These are phyloP conservation scores for Puccinia triticina DNA, from an alignment of 1,284 basidiomycete genomes.

Conservation along the genomic window DNA sequence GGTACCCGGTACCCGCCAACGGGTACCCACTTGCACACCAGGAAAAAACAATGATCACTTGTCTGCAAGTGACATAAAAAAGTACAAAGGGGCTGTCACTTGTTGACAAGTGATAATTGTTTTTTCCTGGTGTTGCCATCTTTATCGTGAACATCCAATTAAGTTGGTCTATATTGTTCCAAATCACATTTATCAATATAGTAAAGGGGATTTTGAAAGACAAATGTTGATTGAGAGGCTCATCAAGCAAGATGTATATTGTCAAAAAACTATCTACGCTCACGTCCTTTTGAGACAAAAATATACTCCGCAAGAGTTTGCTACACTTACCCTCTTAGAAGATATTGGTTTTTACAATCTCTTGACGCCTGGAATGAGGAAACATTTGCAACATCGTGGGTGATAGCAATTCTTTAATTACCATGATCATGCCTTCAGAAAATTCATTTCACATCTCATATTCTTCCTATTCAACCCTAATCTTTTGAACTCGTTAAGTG, in stretches of 20 bases:
- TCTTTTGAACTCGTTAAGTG: background rate
- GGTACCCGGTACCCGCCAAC: no score
- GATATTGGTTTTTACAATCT: constrained; percentile 33
- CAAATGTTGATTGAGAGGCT: constrained; percentile 24
- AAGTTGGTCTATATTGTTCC: constrained; percentile 31
- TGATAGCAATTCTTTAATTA: background rate
- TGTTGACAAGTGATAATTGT: no score
- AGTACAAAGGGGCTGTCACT: no score
- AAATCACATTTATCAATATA: constrained; percentile 39
- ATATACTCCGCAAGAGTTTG: constrained; percentile 14
- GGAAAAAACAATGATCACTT: no score
- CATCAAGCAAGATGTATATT: constrained; percentile 25
- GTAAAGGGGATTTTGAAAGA: constrained; percentile 6
- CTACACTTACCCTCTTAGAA: constrained; percentile 13
- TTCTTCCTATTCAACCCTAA: background rate
- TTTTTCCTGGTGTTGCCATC: no score
- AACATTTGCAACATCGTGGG: constrained; percentile 19
- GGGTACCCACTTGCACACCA: no score
- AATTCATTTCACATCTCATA: background rate
- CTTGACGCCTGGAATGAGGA: constrained; percentile 24
- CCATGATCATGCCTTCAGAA: background rate
- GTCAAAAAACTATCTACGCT: constrained; percentile 37
- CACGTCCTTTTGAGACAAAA: constrained; percentile 32
- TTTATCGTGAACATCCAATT: background rate
- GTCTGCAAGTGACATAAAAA: no score